A percentile compares a stretch with the other conserved stretches of the same genome.
phyloP scores from a whole-genome alignment of 352 stramenopile genomes.

The Albugo laibachii region DNA sequence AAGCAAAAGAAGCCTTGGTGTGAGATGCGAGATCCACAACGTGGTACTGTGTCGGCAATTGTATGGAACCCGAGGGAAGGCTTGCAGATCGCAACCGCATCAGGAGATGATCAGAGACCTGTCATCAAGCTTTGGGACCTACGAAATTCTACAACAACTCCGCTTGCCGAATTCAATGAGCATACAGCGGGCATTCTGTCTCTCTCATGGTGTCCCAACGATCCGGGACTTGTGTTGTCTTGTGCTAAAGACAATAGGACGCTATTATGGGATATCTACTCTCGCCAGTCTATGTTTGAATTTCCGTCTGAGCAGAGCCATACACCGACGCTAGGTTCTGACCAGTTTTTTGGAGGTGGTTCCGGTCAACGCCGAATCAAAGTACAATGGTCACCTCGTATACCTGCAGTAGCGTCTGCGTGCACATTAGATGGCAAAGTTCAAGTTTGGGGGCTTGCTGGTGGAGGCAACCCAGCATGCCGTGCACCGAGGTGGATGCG shows the following conservation, averaged over 20 bases:
- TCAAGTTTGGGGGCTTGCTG: slow-evolving; percentile 80
- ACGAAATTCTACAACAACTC: slow-evolving; percentile 92
- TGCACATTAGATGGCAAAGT: slow-evolving; percentile 95
- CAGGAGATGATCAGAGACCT: slow-evolving; percentile 87
- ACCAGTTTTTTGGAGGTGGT: slow-evolving; percentile 46
- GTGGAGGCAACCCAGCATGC: slow-evolving; percentile 49
- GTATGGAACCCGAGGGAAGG: slow-evolving; percentile 96
- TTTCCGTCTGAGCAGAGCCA: slow-evolving; percentile 59
- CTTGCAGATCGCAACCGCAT: slow-evolving; percentile 92
- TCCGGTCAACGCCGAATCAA: slow-evolving; percentile 82
- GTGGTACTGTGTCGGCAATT: slow-evolving; percentile 81
- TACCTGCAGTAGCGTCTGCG: slow-evolving; percentile 87
- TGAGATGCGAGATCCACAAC: slow-evolving; percentile 83
- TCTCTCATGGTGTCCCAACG: slow-evolving; percentile 94
- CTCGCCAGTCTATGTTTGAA: slow-evolving; percentile 85
- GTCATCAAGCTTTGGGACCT: slow-evolving; percentile 97
- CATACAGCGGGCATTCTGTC: slow-evolving; percentile 92
- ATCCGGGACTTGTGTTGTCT: slow-evolving; percentile 84
- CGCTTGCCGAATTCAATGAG: slow-evolving; percentile 87
- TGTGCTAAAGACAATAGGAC: slow-evolving; percentile 97
- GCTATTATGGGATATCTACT: slow-evolving; percentile 95
- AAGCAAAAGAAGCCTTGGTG: slow-evolving; percentile 97
- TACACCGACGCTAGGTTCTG: slow-evolving; percentile 47
- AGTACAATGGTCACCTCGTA: slow-evolving; percentile 90
- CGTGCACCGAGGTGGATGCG: slow-evolving; percentile 91